Evolutionary conservation across 2,329 filamentous ascomycete genomes (phyloP), one percentile per base, ranked within the genome.

Genomic region (Teratosphaeria viscida): DNA sequence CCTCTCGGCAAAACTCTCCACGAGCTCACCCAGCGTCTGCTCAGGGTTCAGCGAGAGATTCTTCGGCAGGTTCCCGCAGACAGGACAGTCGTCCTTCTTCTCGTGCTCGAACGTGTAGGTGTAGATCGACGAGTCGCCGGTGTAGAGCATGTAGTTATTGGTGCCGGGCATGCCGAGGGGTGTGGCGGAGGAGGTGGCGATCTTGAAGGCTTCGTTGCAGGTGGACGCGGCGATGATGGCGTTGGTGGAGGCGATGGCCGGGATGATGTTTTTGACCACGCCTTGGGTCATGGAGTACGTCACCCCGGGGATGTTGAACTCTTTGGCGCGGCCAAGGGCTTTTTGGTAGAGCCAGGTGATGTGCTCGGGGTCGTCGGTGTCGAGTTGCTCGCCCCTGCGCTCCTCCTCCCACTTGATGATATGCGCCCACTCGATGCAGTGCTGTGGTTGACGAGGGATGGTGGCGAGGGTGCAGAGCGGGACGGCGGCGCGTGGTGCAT

Each of bases 211-310:
- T 75, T 99, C 94, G 65, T 96, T 97, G 75, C 94, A 97, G 75
- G 92, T 97, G 57, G 89, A 88, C 1, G 92, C 94, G 1, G 94
- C 94, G 64, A 99, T 89, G 67, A 99, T 94, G 60, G 94, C 92
- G 72, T 99, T 99, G 6, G 94, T 99, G 1, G 91, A 96, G 19
- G 94, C 94, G 69, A 99, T 99, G 32, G 94, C 95, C 0, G 94
- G 94, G 62, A 99, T 99, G 74, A 99, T 99, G 75, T 99, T 99
- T 76, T 99, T 99, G 68, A 99, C 90, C 2, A 97, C 95, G 59
- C 94, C 95, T 73, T 99, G 94, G 0, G 95, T 96, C 74, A 96
- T 85, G 5, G 89, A 87, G 74, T 99, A 99, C 1, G 94, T 97
- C 60, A 99, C 90, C 8, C 94, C 95, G 0, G 85, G 75, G 67